Percentiles rank a stretch among this genome's conserved stretches.
Evolutionary conservation across 2,329 filamentous ascomycete species (phyloP).

Genomic region (Penicillium sp.): DNA sequence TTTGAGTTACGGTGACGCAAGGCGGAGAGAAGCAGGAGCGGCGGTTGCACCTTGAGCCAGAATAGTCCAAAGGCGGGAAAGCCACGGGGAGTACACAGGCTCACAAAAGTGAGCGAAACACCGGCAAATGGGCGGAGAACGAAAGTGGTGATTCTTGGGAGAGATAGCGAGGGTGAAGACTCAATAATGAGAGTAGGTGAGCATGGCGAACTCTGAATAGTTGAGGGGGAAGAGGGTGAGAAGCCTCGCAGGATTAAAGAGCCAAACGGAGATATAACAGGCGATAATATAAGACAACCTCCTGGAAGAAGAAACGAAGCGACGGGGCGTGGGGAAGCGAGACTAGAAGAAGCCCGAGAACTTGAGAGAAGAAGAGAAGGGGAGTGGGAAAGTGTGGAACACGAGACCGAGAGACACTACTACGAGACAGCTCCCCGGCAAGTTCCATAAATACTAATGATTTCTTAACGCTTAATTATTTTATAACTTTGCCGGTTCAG

Average conservation of each 20-base stretch:
- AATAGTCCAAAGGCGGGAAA: conserved; percentile 1
- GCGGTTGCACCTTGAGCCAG: not conserved
- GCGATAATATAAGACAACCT: conserved; percentile 1
- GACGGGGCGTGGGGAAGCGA: conserved; percentile 17
- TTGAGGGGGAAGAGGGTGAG: not conserved
- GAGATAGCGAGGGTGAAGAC: not conserved
- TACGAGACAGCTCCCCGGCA: not conserved
- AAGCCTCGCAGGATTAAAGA: not conserved
- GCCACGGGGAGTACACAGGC: not conserved
- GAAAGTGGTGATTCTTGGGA: not conserved
- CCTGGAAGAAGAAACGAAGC: conserved; percentile 8
- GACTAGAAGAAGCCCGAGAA: not conserved
- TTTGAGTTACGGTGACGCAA: conserved; percentile 7
- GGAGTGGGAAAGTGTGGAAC: conserved; percentile 5
- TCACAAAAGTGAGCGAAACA: not conserved
- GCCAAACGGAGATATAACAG: conserved; percentile 2
- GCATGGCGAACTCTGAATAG: conserved; percentile 8
- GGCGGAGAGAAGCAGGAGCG: conserved; percentile 1
- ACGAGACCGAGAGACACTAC: not conserved
- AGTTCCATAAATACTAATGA: not conserved
- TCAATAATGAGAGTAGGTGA: conserved; percentile 14
- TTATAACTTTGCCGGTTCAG: not conserved
- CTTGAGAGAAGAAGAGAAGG: not conserved
- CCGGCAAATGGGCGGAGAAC: not conserved
- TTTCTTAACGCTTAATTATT: not conserved